Conservation (phyloP, 352 stramenopile species). For the Globisporangium nagaii region DNA sequence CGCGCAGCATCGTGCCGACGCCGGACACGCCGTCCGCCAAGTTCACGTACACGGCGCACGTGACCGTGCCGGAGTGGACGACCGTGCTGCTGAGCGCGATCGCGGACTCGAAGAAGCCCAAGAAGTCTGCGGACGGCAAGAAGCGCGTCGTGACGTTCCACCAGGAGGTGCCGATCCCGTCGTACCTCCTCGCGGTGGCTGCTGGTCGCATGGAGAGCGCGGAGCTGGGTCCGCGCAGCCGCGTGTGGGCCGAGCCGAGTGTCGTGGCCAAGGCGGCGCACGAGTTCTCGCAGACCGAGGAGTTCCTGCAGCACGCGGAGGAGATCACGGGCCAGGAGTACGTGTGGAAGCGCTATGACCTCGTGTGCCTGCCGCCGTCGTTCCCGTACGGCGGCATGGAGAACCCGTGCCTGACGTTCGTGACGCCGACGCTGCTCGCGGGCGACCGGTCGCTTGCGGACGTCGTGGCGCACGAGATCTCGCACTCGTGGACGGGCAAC, state of each 20-base stretch:
- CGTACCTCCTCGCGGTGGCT: constrained; percentile 93
- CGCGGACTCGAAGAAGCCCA: constrained; percentile 6
- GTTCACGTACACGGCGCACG: constrained; percentile 91
- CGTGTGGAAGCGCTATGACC: constrained; percentile 96
- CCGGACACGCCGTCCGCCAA: constrained; percentile 92
- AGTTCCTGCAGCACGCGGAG: constrained; percentile 91
- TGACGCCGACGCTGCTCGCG: constrained; percentile 94
- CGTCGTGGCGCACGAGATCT: constrained; percentile 97
- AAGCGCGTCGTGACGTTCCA: constrained; percentile 12
- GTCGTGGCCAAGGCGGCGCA: constrained; percentile 90
- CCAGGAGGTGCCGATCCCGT: constrained; percentile 92
- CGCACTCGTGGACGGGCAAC: constrained; percentile 96
- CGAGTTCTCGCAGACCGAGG: constrained; percentile 95
- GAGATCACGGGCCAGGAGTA: constrained; percentile 90
- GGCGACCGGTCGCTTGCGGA: constrained; percentile 93
- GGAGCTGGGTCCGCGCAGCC: constrained; percentile 82
- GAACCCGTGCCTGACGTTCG: constrained; percentile 92
- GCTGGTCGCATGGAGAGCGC: constrained; percentile 87
- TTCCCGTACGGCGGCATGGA: constrained; percentile 88
- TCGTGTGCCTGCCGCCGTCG: constrained; percentile 94
- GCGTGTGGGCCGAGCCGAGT: constrained; percentile 93
- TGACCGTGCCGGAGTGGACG: constrained; percentile 90
- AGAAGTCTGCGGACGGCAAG: not conserved
- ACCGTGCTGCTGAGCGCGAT: constrained; percentile 92
- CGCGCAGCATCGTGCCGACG: constrained; percentile 92